Conservation (phyloP, 2,329 filamentous ascomycete species). For the Beauveria varroae region DNA sequence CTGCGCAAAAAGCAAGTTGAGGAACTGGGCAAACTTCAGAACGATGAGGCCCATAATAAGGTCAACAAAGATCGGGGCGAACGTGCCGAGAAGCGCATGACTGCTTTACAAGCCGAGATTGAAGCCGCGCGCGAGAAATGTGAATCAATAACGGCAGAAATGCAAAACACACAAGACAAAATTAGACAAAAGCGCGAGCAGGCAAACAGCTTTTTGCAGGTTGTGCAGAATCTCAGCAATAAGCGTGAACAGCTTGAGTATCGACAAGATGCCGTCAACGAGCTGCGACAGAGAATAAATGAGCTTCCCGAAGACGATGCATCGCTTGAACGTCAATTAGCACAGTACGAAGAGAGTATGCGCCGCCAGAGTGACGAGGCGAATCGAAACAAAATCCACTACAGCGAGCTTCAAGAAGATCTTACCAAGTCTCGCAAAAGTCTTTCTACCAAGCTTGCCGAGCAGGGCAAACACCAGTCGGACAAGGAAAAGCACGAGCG, state of each 20-base stretch:
- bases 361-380: constrained; percentile 56
- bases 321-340: constrained; percentile 62
- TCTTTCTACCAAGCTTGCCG: constrained; percentile 47
- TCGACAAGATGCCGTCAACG: constrained; percentile 61
- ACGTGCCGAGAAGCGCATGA: constrained; percentile 57
- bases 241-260: constrained; percentile 69
- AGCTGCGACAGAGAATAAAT: constrained; percentile 64
- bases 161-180: constrained; percentile 49
- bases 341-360: constrained; percentile 72
- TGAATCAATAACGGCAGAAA: constrained; percentile 50
- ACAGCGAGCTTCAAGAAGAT: constrained; percentile 53
- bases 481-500: constrained; percentile 82
- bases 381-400: constrained; percentile 54
- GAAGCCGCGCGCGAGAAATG: constrained; percentile 52
- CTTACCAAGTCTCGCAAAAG: constrained; percentile 37
- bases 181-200: constrained; percentile 63
- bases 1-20: constrained; percentile 77
- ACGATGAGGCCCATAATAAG: constrained; percentile 70
- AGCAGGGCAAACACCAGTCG: constrained; percentile 73
- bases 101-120: constrained; percentile 59
- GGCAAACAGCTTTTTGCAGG: constrained; percentile 64
- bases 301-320: constrained; percentile 74
- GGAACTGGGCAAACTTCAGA: constrained; percentile 64
- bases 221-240: constrained; percentile 66
- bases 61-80: constrained; percentile 79